Percentiles rank a stretch among this genome's conserved stretches.
phyloP scores from a whole-genome alignment of 2,329 filamentous ascomycete species.

The Blumeria graminis region DNA sequence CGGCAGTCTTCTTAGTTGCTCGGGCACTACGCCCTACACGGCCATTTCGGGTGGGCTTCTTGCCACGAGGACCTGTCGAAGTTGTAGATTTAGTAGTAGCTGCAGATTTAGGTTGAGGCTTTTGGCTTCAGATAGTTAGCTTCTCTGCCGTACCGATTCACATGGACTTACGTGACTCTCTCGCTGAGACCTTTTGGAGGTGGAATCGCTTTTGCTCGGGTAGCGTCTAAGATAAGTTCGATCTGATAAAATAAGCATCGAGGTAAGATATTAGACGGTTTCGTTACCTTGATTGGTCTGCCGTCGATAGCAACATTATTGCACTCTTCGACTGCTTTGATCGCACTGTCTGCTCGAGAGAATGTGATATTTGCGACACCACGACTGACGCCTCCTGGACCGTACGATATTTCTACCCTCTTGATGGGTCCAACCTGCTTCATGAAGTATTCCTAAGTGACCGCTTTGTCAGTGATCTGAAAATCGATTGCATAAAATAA shows the following conservation, averaged over 20 bases:
- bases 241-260: conserved; percentile 33
- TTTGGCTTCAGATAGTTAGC: conserved; percentile 23
- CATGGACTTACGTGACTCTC: conserved; percentile 44
- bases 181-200: conserved; percentile 58
- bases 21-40: conserved; percentile 30
- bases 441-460: conserved; percentile 80
- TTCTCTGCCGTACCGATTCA: too few species aligned
- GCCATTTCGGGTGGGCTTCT: conserved; percentile 22
- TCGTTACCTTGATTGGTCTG: conserved; percentile 70
- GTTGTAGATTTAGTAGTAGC: conserved; percentile 53
- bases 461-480: conserved; percentile 39
- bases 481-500: conserved; percentile 17
- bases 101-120: conserved; percentile 61
- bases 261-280: not conserved
- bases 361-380: conserved; percentile 85
- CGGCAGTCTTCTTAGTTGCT: conserved; percentile 65
- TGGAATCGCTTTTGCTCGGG: conserved; percentile 40
- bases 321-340: conserved; percentile 58
- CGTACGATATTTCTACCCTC: conserved; percentile 77
- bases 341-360: conserved; percentile 53
- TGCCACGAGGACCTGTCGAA: conserved; percentile 18
- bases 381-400: conserved; percentile 72
- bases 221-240: conserved; percentile 68
- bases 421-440: conserved; percentile 77
- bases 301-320: conserved; percentile 82